Base-by-base conservation (phyloP, 2,329 filamentous ascomycete species). In the Colletotrichum tanaceti region DNA sequence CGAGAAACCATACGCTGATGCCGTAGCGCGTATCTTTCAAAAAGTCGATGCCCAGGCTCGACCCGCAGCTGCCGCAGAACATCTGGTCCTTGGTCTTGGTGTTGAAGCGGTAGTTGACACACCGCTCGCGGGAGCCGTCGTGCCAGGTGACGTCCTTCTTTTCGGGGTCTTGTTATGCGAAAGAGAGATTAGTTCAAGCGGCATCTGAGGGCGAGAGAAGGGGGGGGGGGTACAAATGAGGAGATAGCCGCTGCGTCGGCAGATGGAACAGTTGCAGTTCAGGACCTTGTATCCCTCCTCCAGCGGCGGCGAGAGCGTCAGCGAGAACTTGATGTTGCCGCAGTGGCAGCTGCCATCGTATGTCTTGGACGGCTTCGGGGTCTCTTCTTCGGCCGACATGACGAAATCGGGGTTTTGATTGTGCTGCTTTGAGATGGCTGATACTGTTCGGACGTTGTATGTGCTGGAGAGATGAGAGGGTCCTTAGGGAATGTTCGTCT, bases 251-350 rank as follows among this genome's bases (percentile, higher is more conserved):
- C 82, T 80, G n/a, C 83, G 79, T 1, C 77, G 74, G 73, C 85
- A 87, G 65, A 83, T 83, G 43, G 85, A 87, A 75, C 86, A 88
- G 73, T 83, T 85, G 79, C 86, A 88, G 22, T 80, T 73, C n/a
- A 83, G 54, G 4, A 86, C 79, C 67, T 79, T 75, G 70, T 83
- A 78, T 14, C 67, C 67, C 71, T 83, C 76, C 4, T 81, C 77
- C 35, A 87, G 77, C 32, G 84, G 81, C 28, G 85, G 84, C 38
- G 82, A 83, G 52, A 87, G 78, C 22, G 79, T 81, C 35, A 86
- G 77, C 16, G 79, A 78, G 72, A 86, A 84, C 68, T 80, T 77
- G 68, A 88, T 79, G 61, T 80, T 80, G 52, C 84, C 85, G 75
- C 86, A 87, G 73, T 87, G 85, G 71, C 85, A 88, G 63, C 81